Base-by-base conservation (phyloP, 1,139 yeast species). In the Chernovozyma aurita region DNA sequence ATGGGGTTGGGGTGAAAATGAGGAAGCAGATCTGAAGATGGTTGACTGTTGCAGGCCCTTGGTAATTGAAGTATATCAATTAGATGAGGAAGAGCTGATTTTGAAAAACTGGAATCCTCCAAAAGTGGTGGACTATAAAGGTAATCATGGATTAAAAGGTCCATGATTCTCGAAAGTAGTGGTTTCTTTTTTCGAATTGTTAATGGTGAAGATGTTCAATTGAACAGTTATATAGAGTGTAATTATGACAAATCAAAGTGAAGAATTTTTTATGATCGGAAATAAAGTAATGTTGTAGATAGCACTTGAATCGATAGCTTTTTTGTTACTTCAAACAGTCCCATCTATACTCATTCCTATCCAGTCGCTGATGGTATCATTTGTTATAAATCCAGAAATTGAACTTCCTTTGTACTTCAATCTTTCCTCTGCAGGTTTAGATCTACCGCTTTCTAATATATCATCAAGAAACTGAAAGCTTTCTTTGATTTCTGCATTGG, bases 1-100 rank as follows among this genome's bases (percentile, higher is more conserved):
- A 42, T 80, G 85, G 85, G 84, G 78, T 30, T 80, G 85, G 85
- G 85, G 85, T 33, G 82, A 73, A 52, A 67, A 65, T 31, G 64
- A 61, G 24, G 63, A 53, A 2, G 59, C 56, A n/a, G 63, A 59
- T n/a, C 65, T 55, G 42, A 76, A 73, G 40, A 77, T 78, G 83
- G 62, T 69, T 16, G 76, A 73, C 38, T 74, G 80, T 48, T 79
- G 86, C 49, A 62, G 85, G 45, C 82, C 84, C 2, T 62, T 80
- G 40, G 81, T 71, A 1, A 75, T 78, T 34, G 84, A 80, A 49
- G 79, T 80, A 11, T 80, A 77, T 54, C 55, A 61, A 42, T 51
- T 80, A 32, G 71, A 72, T 21, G 73, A 78, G 38, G 61, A 61
- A 20, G 57, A 54, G 16, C 41, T 49, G 1, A 64, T 73, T 1